Conservation (phyloP, 1,139 yeast genomes). For the Yamadazyma siamensis region DNA sequence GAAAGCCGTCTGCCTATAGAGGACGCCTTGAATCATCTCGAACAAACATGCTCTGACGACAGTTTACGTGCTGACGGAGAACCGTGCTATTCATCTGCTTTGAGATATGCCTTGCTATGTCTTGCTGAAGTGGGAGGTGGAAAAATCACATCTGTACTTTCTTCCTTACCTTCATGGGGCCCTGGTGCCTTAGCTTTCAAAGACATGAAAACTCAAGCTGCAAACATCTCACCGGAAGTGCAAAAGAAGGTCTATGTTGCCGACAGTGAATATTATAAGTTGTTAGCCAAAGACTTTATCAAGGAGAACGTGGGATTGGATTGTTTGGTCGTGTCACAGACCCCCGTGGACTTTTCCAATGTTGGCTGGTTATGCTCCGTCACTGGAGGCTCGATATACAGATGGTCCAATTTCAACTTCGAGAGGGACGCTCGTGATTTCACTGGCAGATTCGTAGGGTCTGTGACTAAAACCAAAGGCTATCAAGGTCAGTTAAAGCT, state of each 20-base stretch:
- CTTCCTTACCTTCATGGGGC: constrained; percentile 77
- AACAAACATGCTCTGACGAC: constrained; percentile 39
- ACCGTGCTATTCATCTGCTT: constrained; percentile 78
- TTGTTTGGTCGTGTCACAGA: constrained; percentile 63
- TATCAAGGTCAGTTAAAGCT: constrained; percentile 81
- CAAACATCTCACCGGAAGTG: constrained; percentile 40
- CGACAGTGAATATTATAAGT: constrained; percentile 60
- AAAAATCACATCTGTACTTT: constrained; percentile 66
- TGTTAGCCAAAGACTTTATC: constrained; percentile 57
- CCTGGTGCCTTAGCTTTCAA: constrained; percentile 73
- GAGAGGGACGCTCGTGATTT: constrained; percentile 71
- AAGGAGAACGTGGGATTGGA: constrained; percentile 71
- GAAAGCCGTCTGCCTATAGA: constrained; percentile 65
- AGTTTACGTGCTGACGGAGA: constrained; percentile 49
- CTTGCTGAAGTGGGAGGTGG: constrained; percentile 71
- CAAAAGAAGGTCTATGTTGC: constrained; percentile 57
- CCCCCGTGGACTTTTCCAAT: constrained; percentile 72
- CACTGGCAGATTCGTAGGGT: constrained; percentile 54
- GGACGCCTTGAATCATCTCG: constrained; percentile 63
- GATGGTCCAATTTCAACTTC: constrained; percentile 65
- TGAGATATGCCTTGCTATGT: constrained; percentile 65
- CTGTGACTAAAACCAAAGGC: constrained; percentile 51
- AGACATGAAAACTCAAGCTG: constrained; percentile 33
- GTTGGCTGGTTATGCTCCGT: constrained; percentile 62
- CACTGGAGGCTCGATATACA: constrained; percentile 70